A percentile compares a stretch with the other conserved stretches of the same genome.
Conservation (phyloP, 345 rosid genomes). For the Pistacia atlantica region DNA sequence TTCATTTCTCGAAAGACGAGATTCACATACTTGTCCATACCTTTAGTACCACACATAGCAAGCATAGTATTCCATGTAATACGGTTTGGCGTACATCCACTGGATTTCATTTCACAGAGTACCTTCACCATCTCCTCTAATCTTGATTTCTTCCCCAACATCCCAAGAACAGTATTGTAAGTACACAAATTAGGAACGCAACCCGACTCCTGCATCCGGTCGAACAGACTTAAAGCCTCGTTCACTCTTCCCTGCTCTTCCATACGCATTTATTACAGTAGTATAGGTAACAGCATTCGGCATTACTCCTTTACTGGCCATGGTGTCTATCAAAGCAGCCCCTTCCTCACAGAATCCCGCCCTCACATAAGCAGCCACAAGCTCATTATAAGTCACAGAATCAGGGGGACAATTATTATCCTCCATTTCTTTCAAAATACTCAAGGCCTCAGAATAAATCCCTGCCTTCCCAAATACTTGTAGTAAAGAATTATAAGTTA, state of each 20-base stretch:
- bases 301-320: constrained; percentile 64
- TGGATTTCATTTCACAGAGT: constrained; percentile 72
- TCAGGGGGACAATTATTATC: constrained; percentile 67
- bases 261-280: constrained; percentile 81
- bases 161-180: constrained; percentile 72
- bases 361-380: constrained; percentile 80
- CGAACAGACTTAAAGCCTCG: constrained; percentile 65
- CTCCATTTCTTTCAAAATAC: constrained; percentile 86
- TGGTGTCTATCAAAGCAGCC: constrained; percentile 67
- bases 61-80: constrained; percentile 95
- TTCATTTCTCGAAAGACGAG: constrained; percentile 79
- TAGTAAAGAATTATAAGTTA: constrained; percentile 73
- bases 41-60: constrained; percentile 69
- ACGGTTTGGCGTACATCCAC: constrained; percentile 82
- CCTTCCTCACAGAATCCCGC: constrained; percentile 84
- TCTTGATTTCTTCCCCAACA: constrained; percentile 76
- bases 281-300: constrained; percentile 88
- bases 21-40: constrained; percentile 69
- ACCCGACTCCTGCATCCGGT: constrained; percentile 69
- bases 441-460: constrained; percentile 63
- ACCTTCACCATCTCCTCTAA: constrained; percentile 74
- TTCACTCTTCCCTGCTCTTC: constrained; percentile 71
- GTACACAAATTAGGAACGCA: constrained; percentile 88
- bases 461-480: constrained; percentile 90
- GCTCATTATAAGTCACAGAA: constrained; percentile 84